phyloP scores from a whole-genome alignment of 805 yeast genomes.

The Lipomyces orientalis region DNA sequence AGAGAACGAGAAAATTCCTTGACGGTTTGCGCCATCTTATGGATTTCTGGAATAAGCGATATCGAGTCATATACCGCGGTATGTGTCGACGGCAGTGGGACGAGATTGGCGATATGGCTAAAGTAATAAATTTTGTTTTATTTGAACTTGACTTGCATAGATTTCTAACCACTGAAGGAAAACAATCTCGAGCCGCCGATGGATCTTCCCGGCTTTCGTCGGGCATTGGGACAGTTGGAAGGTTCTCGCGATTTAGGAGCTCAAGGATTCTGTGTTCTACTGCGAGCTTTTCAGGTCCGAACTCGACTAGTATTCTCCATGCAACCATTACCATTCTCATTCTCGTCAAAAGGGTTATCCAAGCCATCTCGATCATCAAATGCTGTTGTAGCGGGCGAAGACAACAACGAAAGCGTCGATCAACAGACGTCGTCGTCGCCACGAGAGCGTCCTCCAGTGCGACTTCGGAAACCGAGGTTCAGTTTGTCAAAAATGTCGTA shows the following conservation, averaged over 20 bases:
- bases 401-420: slow-evolving; percentile 6
- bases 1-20: slow-evolving; percentile 68
- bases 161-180: slow-evolving; percentile 17
- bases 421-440: slow-evolving; percentile 9
- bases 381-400: slow-evolving; percentile 7
- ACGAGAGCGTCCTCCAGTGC: slow-evolving; percentile 21
- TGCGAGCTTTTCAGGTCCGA: slow-evolving; percentile 71
- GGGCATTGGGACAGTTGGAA: slow-evolving; percentile 23
- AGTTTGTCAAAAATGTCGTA: slow-evolving; percentile 26
- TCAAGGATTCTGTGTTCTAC: slow-evolving; percentile 81
- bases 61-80: slow-evolving; percentile 54
- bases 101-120: slow-evolving; percentile 47
- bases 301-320: slow-evolving; percentile 80
- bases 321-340: slow-evolving; percentile 87
- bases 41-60: slow-evolving; percentile 63
- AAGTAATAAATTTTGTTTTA: slow-evolving; percentile 18
- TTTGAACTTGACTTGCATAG: background rate
- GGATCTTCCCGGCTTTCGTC: slow-evolving; percentile 20
- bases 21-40: slow-evolving; percentile 77
- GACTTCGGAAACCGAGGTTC: slow-evolving; percentile 33
- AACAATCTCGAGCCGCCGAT: slow-evolving; percentile 28
- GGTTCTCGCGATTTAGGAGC: slow-evolving; percentile 84
- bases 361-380: slow-evolving; percentile 15
- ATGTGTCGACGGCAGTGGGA: slow-evolving; percentile 56
- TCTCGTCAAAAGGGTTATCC: slow-evolving; percentile 21